Conservation (phyloP, 2,329 filamentous ascomycete species). For the Laburnicola sp. region DNA sequence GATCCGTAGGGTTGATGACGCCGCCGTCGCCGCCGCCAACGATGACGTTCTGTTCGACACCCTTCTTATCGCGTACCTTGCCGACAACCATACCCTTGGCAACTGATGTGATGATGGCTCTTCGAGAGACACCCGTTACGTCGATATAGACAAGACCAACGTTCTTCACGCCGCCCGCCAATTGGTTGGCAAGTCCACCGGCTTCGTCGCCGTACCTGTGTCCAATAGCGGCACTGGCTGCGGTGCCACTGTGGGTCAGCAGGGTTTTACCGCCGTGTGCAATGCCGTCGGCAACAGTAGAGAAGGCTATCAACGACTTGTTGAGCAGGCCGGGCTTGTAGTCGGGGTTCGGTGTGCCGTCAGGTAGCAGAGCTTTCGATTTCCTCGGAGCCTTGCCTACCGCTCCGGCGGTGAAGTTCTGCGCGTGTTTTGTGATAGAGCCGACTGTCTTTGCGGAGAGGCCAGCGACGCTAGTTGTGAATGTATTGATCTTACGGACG, state of each 20-base stretch:
- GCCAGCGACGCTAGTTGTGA: constrained; percentile 76
- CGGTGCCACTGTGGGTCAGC: constrained; percentile 71
- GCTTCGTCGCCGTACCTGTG: constrained; percentile 89
- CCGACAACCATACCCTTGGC: constrained; percentile 93
- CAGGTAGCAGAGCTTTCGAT: constrained; percentile 66
- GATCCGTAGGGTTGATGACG: constrained; percentile 45
- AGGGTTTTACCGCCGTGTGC: constrained; percentile 82
- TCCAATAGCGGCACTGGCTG: constrained; percentile 83
- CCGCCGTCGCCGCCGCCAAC: constrained; percentile 68
- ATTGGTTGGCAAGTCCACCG: constrained; percentile 70
- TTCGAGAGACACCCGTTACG: constrained; percentile 85
- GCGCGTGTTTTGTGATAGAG: constrained; percentile 78
- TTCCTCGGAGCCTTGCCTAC: constrained; percentile 63
- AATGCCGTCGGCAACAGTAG: constrained; percentile 89
- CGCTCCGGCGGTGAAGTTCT: constrained; percentile 82
- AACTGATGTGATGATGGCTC: constrained; percentile 89
- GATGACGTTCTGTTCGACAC: constrained; percentile 65
- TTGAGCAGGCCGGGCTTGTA: constrained; percentile 94
- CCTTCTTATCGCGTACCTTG: constrained; percentile 73
- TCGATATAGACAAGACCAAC: constrained; percentile 98
- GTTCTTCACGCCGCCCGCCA: constrained; percentile 90
- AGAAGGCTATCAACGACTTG: constrained; percentile 95
- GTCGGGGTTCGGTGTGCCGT: constrained; percentile 63
- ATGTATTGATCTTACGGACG: constrained; percentile 85
- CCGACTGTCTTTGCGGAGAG: constrained; percentile 86